Conservation (phyloP, 75 land plant species). For the Ceratopteris richardii region DNA sequence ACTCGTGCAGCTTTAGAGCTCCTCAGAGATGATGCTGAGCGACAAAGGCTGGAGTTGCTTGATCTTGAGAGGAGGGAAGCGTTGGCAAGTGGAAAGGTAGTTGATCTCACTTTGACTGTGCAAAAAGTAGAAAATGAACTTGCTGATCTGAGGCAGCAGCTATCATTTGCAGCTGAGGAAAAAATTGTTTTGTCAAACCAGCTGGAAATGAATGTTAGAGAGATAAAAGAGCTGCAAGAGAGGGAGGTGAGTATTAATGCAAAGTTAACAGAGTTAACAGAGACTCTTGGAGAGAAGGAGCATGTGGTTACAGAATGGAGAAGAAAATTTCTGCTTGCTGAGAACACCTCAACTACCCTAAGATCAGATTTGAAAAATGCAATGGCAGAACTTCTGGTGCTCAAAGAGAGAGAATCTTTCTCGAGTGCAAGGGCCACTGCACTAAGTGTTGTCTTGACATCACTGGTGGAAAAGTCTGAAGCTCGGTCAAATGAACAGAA, state of each 20-base stretch:
- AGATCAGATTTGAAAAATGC: not conserved
- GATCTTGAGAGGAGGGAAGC: not conserved
- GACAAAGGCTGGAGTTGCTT: not conserved
- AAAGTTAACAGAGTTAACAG: not conserved
- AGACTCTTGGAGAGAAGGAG: not conserved
- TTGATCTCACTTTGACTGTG: not conserved
- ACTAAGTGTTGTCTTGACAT: not conserved
- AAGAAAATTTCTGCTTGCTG: not conserved
- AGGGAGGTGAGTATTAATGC: not conserved
- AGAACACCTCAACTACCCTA: not conserved
- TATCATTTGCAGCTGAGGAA: not conserved
- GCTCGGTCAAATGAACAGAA: not conserved
- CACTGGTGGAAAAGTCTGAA: not conserved
- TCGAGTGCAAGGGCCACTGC: not conserved
- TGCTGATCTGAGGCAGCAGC: not conserved
- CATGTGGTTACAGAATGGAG: not conserved
- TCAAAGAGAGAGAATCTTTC: not conserved
- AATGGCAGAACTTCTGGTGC: not conserved
- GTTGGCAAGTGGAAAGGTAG: not conserved
- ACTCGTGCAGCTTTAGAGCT: constrained; percentile 6
- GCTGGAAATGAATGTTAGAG: not conserved
- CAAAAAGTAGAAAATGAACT: not conserved
- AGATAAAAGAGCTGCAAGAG: not conserved
- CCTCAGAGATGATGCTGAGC: constrained; percentile 33
- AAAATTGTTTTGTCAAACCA: not conserved